These are phyloP conservation scores for Silene uniflora DNA, from an alignment of 148 eudicot genomes.

Conservation along the genomic window DNA sequence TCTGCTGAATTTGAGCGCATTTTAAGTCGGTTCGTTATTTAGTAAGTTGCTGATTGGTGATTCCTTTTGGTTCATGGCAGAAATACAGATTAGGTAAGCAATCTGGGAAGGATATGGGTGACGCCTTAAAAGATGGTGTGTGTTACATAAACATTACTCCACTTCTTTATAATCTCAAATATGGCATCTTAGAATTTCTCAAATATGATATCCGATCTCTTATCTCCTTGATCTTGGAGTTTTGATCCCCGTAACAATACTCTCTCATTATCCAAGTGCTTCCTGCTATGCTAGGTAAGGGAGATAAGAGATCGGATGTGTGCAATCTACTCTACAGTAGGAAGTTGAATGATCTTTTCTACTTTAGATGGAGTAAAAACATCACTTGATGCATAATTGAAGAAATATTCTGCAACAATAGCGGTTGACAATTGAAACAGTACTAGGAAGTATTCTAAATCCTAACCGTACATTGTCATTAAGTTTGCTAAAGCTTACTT, in stretches of 20 bases:
- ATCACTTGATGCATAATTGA: neutral
- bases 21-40: neutral
- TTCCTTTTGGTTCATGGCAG: slow-evolving; percentile 43
- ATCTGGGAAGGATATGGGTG: slow-evolving; percentile 75
- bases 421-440: neutral
- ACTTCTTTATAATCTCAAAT: slow-evolving; percentile 6
- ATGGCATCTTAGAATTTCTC: neutral
- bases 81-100: slow-evolving; percentile 87
- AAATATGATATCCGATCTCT: no score
- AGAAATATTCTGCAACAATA: neutral
- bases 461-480: neutral
- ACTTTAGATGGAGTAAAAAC: neutral
- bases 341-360: neutral
- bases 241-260: no score
- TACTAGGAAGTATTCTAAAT: neutral
- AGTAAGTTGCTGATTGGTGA: slow-evolving; percentile 8
- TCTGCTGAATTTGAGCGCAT: neutral
- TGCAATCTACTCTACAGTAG: neutral
- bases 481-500: neutral
- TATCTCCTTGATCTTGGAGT: no score
- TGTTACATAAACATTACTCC: slow-evolving; percentile 22
- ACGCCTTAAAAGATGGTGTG: slow-evolving; percentile 74
- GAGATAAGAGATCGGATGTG: no score
- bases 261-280: no score
- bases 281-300: no score